Evolutionary conservation across 305 asterid genomes (phyloP).

Genomic region (Ajuga reptans): DNA sequence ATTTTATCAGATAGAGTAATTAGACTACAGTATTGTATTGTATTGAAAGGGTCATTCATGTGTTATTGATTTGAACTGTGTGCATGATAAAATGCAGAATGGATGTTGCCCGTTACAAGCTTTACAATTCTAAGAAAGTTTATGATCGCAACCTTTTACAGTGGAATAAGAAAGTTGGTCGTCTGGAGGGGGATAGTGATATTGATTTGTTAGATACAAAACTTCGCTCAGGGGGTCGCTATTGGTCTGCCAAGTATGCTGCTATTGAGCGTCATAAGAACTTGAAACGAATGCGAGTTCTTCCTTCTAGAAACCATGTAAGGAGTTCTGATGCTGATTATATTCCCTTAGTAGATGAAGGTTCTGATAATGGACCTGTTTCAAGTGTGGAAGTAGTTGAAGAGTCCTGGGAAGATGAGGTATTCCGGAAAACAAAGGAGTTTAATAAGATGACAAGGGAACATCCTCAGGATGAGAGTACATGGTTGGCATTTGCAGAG

Average conservation of each 20-base stretch:
- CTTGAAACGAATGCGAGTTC: constrained; percentile 62
- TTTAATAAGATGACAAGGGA: constrained; percentile 82
- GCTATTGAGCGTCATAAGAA: constrained; percentile 82
- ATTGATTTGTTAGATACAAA: constrained; percentile 53
- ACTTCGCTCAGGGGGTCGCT: constrained; percentile 77
- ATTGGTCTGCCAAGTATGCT: constrained; percentile 80
- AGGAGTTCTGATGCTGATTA: constrained; percentile 37
- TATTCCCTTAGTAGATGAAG: constrained; percentile 50
- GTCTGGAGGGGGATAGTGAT: constrained; percentile 56
- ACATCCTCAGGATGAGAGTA: constrained; percentile 64
- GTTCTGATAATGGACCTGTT: constrained; percentile 22
- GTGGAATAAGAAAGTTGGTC: constrained; percentile 31
- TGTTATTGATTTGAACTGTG: constrained; percentile 19
- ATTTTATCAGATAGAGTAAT: neutral
- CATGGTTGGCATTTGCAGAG: constrained; percentile 75
- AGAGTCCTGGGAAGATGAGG: constrained; percentile 94
- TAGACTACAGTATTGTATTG: neutral
- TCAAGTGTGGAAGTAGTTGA: constrained; percentile 43
- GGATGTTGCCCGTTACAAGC: constrained; percentile 94
- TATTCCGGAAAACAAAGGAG: constrained; percentile 69
- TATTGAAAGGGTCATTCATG: neutral
- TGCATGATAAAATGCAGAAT: constrained; percentile 51
- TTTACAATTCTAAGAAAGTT: constrained; percentile 40
- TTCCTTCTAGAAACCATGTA: constrained; percentile 36
- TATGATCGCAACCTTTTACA: constrained; percentile 31